Base-by-base conservation (phyloP, 2,329 filamentous ascomycete genomes). In the Hypomyces rosellus region DNA sequence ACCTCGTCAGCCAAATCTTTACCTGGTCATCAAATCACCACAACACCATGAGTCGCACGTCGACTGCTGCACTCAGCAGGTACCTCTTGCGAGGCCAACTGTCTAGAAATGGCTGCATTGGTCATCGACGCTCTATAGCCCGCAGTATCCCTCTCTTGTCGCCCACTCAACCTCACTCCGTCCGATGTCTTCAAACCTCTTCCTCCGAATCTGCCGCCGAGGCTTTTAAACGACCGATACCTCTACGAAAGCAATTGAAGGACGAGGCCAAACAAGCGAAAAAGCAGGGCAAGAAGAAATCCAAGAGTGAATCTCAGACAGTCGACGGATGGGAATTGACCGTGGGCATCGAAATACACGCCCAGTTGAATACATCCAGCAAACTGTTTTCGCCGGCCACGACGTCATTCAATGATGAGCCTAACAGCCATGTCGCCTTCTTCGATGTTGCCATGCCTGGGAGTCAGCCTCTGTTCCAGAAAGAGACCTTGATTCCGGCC, bases 271-370 rank as follows among this genome's bases (percentile, higher is more conserved):
- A 88, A 63, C 77, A 85, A 59, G 70, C 86, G 50, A 89, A 88
- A 62, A 84, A 86, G 46, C 76, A 83, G 50, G 78, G 68, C 12
- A 71, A 71, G 51, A 75, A 74, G 55, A 72, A 74, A 54, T 68
- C 69, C 46, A 76, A 76, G 55, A 63, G 59, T 25, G 65, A 70
- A 34, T 66, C 62, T 2, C 79, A 82, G 64, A 76, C 72, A 15
- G 78, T 81, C 1, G 70, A 76, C 5, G 84, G 84, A 34, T 99
- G 93, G 93, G 89, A 96, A 67, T 74, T 97, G 61, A 96, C 92
- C 0, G 89, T 97, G 25, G 93, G 93, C 54, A 91, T 99, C 59
- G 93, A 99, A 72, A 93, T 99, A 56, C 93, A 99, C 65, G 93
- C 93, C 16, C 92, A 97, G 69, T 77, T 99, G 62, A 96, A 97